phyloP scores from a whole-genome alignment of 768 basidiomycete species.

The Xerocomellus chrysenteron region DNA sequence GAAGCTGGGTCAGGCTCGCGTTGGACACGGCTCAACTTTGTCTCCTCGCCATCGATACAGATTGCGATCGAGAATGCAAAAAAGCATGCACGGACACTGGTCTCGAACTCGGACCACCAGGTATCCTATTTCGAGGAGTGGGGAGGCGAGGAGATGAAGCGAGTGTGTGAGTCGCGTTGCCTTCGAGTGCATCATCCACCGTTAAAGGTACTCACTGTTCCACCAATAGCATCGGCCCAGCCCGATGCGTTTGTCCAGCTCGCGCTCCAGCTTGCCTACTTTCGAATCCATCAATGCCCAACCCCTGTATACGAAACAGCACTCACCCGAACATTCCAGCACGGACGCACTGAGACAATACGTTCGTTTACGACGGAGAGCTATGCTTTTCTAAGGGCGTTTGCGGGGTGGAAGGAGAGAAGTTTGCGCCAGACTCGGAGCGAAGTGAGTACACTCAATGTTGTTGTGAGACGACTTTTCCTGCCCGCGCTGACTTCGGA shows the following conservation, averaged over 20 bases:
- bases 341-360: constrained; percentile 89
- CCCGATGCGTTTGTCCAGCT: constrained; percentile 92
- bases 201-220: neutral
- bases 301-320: constrained; percentile 94
- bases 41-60: constrained; percentile 56
- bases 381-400: constrained; percentile 49
- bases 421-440: neutral
- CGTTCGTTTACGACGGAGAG: constrained; percentile 73
- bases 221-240: constrained; percentile 44
- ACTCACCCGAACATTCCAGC: constrained; percentile 80
- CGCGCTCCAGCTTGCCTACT: constrained; percentile 90
- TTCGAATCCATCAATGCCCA: constrained; percentile 68
- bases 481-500: constrained; percentile 4
- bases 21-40: constrained; percentile 76
- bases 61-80: constrained; percentile 60
- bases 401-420: constrained; percentile 18
- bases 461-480: neutral
- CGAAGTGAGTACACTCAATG: constrained; percentile 11
- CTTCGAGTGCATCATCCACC: neutral
- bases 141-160: constrained; percentile 86
- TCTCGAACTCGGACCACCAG: constrained; percentile 79
- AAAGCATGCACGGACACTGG: constrained; percentile 52
- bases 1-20: constrained; percentile 19
- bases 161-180: constrained; percentile 49
- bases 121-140: constrained; percentile 81